Percentiles rank a stretch among this genome's conserved stretches.
Conservation (phyloP, 2,329 filamentous ascomycete species). For the Alternaria tenuissima region DNA sequence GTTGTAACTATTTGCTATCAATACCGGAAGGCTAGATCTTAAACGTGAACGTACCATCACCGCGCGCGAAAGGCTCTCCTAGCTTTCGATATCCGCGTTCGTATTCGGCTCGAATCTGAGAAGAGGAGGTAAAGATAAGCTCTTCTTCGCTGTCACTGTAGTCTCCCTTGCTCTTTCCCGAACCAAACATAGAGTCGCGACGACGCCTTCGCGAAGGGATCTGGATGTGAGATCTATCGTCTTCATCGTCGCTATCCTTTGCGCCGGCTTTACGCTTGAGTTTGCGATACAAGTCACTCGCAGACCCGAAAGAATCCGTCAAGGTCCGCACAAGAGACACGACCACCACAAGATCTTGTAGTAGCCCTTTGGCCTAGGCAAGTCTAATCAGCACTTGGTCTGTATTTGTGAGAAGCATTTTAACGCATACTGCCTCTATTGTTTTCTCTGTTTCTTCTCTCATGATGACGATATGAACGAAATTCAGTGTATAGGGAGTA, state of each 20-base stretch:
- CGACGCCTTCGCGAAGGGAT: slow-evolving; percentile 13
- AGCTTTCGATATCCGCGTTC: slow-evolving; percentile 40
- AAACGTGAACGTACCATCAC: slow-evolving; percentile 36
- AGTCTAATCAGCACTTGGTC: slow-evolving; percentile 7
- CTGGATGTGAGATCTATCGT: slow-evolving; percentile 8
- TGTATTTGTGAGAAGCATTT: not conserved
- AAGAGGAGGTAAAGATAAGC: slow-evolving; percentile 33
- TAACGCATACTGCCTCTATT: slow-evolving; percentile 20
- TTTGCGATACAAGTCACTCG: slow-evolving; percentile 41
- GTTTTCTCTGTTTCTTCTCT: slow-evolving; percentile 28
- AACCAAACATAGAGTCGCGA: slow-evolving; percentile 28
- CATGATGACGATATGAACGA: slow-evolving; percentile 15
- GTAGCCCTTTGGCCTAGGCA: slow-evolving; percentile 35
- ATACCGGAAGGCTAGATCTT: not conserved
- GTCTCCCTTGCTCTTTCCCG: slow-evolving; percentile 23
- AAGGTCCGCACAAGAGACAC: slow-evolving; percentile 42
- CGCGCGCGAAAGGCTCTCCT: slow-evolving; percentile 41
- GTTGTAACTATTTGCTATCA: slow-evolving; percentile 33
- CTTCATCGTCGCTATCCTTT: slow-evolving; percentile 24
- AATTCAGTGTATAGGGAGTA: not conserved
- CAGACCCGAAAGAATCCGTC: slow-evolving; percentile 42
- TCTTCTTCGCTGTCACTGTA: slow-evolving; percentile 41
- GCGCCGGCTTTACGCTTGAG: slow-evolving; percentile 33
- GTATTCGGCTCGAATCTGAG: slow-evolving; percentile 39
- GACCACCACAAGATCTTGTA: slow-evolving; percentile 38